Conservation (phyloP, 805 yeast genomes). For the Metschnikowia hibisci region DNA sequence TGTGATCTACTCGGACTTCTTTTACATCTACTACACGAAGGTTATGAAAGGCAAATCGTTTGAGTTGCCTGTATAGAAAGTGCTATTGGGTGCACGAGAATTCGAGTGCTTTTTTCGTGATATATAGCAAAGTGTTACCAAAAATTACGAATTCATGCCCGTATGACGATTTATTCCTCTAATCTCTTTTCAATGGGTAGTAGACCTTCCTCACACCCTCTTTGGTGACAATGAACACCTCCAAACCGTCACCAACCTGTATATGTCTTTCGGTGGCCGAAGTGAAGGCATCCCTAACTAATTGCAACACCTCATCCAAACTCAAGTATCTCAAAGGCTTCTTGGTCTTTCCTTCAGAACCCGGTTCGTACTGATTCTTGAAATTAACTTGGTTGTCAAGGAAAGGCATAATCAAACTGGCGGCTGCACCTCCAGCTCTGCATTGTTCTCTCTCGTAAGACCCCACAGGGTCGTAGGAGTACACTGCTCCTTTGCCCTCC, state of each 20-base stretch:
- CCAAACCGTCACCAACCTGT: conserved; percentile 96
- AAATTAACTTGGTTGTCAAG: conserved; percentile 95
- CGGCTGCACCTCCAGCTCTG: conserved; percentile 98
- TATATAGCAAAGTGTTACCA: neutral
- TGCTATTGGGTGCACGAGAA: neutral
- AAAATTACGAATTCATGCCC: neutral
- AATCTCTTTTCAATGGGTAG: conserved; percentile 86
- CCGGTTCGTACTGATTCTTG: conserved; percentile 88
- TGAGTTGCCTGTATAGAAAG: conserved; percentile 57
- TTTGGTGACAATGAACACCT: conserved; percentile 84
- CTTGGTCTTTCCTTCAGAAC: conserved; percentile 61
- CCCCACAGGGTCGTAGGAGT: conserved; percentile 97
- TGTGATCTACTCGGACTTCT: conserved; percentile 87
- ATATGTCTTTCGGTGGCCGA: conserved; percentile 98
- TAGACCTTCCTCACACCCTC: conserved; percentile 86
- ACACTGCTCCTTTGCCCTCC: conserved; percentile 90
- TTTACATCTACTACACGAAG: conserved; percentile 76
- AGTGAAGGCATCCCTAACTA: conserved; percentile 90
- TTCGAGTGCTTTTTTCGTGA: neutral
- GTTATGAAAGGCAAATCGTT: conserved; percentile 78
- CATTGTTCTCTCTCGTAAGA: conserved; percentile 96
- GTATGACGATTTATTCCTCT: conserved; percentile 7
- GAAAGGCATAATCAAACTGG: conserved; percentile 93
- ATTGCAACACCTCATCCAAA: conserved; percentile 78
- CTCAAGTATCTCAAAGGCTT: conserved; percentile 59